These are phyloP conservation scores for Hanseniaspora thailandica DNA, from an alignment of 805 yeast species.

Conservation along the genomic window DNA sequence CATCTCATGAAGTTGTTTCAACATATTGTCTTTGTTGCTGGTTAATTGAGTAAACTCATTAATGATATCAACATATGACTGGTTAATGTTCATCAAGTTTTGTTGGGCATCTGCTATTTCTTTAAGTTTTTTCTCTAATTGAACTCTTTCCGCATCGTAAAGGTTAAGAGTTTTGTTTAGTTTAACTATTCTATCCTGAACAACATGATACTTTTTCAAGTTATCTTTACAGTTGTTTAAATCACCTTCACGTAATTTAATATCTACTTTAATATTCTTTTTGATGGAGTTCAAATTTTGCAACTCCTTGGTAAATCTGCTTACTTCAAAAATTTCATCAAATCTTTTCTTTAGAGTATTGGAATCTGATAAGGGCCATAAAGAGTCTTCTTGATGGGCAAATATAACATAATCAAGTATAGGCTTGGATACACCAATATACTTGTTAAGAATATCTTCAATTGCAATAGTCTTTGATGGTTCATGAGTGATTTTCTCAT, in stretches of 20 bases:
- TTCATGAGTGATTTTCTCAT: constrained; percentile 60
- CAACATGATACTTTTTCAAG: constrained; percentile 54
- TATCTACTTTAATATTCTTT: constrained; percentile 66
- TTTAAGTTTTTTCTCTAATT: constrained; percentile 40
- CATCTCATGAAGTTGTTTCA: constrained; percentile 24
- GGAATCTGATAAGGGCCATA: constrained; percentile 95
- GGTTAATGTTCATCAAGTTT: constrained; percentile 58
- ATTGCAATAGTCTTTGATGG: constrained; percentile 76
- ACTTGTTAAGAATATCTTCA: constrained; percentile 67
- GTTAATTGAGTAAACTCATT: constrained; percentile 49
- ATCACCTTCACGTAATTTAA: constrained; percentile 27
- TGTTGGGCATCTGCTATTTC: constrained; percentile 49
- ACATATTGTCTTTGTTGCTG: constrained; percentile 36
- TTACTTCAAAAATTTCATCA: constrained; percentile 93
- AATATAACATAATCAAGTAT: constrained; percentile 84
- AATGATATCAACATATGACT: constrained; percentile 63
- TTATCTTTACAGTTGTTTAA: constrained; percentile 69
- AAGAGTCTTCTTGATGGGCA: constrained; percentile 93
- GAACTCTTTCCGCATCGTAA: constrained; percentile 39
- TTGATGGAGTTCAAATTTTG: constrained; percentile 64
- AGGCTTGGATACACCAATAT: constrained; percentile 79
- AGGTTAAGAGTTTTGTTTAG: constrained; percentile 35
- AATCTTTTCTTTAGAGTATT: constrained; percentile 77
- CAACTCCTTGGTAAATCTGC: constrained; percentile 80
- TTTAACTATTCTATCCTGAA: constrained; percentile 36